Evolutionary conservation across 495 filamentous ascomycete genomes (phyloP).

Genomic region (Annulohypoxylon stygium): DNA sequence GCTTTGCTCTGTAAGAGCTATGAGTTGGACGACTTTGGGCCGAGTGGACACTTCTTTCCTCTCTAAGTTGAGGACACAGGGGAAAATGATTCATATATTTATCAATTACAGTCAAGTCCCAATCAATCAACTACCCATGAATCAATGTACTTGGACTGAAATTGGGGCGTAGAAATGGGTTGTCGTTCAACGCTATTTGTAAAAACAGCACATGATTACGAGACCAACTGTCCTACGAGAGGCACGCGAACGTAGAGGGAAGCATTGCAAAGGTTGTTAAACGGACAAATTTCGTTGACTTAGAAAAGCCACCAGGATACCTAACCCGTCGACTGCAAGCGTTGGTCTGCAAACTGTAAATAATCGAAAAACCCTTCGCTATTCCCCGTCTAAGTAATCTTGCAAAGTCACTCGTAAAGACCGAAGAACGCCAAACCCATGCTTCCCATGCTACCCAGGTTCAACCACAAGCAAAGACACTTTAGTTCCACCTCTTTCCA

Average conservation of each 20-base stretch:
- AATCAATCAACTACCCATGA: neutral
- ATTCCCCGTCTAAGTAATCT: slow-evolving; percentile 17
- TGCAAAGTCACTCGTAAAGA: neutral
- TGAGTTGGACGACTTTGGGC: neutral
- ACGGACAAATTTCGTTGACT: neutral
- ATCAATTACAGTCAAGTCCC: neutral
- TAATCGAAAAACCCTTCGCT: neutral
- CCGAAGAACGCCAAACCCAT: slow-evolving; percentile 33
- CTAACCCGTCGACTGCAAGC: neutral
- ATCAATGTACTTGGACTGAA: neutral
- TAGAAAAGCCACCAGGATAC: neutral
- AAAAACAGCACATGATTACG: neutral
- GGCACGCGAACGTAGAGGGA: too few species aligned
- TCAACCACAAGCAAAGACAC: neutral
- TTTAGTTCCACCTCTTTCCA: neutral
- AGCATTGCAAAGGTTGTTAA: neutral
- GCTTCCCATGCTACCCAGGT: slow-evolving; percentile 24
- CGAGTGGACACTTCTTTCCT: neutral
- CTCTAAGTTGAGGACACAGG: neutral
- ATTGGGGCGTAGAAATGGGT: neutral
- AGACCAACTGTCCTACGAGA: neutral
- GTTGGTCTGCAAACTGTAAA: slow-evolving; percentile 2
- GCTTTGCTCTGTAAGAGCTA: neutral
- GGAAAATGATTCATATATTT: neutral
- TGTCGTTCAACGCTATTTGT: neutral